Base-by-base conservation (phyloP, 495 filamentous ascomycete species). In the Amphirosellinia nigrospora region DNA sequence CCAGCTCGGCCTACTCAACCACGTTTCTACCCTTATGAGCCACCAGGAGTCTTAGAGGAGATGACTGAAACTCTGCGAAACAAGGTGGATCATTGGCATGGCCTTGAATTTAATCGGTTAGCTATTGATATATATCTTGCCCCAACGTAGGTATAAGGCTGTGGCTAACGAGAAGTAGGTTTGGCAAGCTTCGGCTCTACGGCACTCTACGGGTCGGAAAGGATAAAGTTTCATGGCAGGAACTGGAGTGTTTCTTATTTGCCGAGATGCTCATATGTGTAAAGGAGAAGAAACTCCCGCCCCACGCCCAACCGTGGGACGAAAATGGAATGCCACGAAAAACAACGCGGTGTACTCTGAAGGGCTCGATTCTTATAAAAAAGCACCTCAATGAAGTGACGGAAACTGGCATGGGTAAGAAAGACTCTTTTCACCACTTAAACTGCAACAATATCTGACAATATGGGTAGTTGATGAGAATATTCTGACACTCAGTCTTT, bases 181-280 rank as follows among this genome's bases (percentile, higher is more conserved):
- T 98, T 79, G 96, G 96, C 71, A 97, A 97, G 75, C 88, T 99
- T 72, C 91, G 94, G 41, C 83, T 98, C 46, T 94, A 97, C 75
- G 96, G 94, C 53, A 94, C 92, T 19, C 90, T 98, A 71, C 90
- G 92, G 65, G 96, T 99, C 26, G 96, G 96, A 72, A 99, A 98
- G 74, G 96, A 99, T 78, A 93, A 94, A 71, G 87, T 96, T 73
- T 94, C 96, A 15, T 99, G 96, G 96, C 96, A 99, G 82, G 96
- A 99, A 77, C 81, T 99, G 64, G 94, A 98, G 78, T 99, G 96
- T 79, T 99, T 93, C 81, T 87, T 99, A 26, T 99, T 98, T 77
- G 92, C 91, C 4, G 96, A 98, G 80, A 99, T 99, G 96, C 94
- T 99, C 63, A 99, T 99, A 72, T 99, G 96, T 78, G 94, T 98